Percentiles rank a stretch among this genome's conserved stretches.
Evolutionary conservation across 208 protist species (phyloP).

Genomic region (Willaertia magna): DNA sequence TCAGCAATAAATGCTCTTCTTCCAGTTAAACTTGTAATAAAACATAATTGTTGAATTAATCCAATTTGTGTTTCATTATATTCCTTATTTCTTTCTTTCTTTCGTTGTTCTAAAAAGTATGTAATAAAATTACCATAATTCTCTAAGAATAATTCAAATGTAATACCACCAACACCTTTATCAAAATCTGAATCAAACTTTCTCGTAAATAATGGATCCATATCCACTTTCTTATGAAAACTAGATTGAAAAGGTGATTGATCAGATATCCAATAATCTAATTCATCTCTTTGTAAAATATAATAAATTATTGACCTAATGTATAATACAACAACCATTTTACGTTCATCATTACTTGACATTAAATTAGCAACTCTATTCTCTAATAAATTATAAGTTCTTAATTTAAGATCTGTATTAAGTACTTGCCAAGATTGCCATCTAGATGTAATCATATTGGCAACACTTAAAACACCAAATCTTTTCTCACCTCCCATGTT

Average conservation of each 20-base stretch:
- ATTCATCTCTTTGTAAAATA: neutral
- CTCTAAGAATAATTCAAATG: neutral
- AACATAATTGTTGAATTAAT: neutral
- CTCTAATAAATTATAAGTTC: neutral
- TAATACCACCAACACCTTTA: neutral
- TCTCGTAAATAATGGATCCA: neutral
- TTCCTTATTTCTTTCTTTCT: neutral
- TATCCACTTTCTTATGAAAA: neutral
- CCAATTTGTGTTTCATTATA: neutral
- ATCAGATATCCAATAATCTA: neutral
- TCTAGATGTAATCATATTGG: neutral
- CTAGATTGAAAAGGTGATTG: neutral
- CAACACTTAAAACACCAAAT: no score
- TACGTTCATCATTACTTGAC: neutral
- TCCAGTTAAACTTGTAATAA: neutral
- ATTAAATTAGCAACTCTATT: neutral
- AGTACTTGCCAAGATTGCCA: neutral
- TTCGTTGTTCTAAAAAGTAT: neutral
- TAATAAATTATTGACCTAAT: neutral
- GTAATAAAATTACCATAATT: neutral
- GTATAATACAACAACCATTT: neutral
- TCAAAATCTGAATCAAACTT: slow-evolving; percentile 3
- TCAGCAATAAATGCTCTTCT: neutral
- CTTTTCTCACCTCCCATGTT: no score
- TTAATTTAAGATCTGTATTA: neutral